Base-by-base conservation (phyloP, 106 monocot genomes). In the Agapanthus africanus region DNA sequence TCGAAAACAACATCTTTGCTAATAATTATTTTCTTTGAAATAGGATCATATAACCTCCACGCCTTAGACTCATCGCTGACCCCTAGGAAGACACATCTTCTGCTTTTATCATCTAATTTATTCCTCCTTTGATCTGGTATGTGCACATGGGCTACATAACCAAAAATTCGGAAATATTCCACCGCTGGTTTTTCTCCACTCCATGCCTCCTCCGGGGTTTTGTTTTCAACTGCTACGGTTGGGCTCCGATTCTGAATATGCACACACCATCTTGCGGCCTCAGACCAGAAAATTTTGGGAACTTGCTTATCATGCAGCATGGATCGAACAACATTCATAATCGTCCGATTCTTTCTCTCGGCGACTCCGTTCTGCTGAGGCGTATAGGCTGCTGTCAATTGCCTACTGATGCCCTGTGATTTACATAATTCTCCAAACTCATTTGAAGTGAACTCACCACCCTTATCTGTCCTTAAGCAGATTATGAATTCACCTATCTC, bases 371-470 rank as follows among this genome's bases (percentile, higher is more conserved):
- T 65, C 23, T 65, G 39, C 38, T 40, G 65, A 10, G 65, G 65
- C 18, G 65, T 65, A 65, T 40, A 65, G 11, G 65, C 40, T 21
- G 40, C 34, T 19, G 65, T 65, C 36, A 65, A 40, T 23, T 65
- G 40, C 22, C 30, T 67, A n/a, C 19, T 47, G 27, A 44, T 31
- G 3, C 67, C 67, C 40, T 46, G 42, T 22, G 40, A 3, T 41
- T 44, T 46, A 26, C 66, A 38, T 40, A 66, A 40, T 8, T 38
- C 66, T 33, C 13, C 10, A 63, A 63, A 63, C 34, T 33, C 63
- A 14, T 35, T 35, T 34, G 63, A 63, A 35, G 35, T 36, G 28
- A 33, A 63, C 34, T 63, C 63, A 11, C 63, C 63, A 35, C 63
- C 63, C 23, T 9, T 6, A 19, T 47, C 41, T 36, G 38, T 38